phyloP scores from a whole-genome alignment of 2,329 filamentous ascomycete species.

The Zalaria obscura region DNA sequence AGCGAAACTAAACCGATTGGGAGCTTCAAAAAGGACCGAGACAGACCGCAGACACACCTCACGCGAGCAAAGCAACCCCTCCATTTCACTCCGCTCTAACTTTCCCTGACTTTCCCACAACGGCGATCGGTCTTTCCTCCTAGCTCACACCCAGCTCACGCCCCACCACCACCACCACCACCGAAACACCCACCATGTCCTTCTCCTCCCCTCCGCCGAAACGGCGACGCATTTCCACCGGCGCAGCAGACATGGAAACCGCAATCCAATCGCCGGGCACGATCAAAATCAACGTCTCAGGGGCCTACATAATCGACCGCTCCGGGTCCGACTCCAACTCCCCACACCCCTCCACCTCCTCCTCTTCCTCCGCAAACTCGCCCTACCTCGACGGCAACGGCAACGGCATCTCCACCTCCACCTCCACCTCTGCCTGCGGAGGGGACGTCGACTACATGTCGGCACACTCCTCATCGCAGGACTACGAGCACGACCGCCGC shows the following conservation, averaged over 20 bases:
- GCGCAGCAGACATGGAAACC: slow-evolving; percentile 28
- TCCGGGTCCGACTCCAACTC: slow-evolving; percentile 27
- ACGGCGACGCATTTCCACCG: slow-evolving; percentile 19
- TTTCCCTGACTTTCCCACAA: no score
- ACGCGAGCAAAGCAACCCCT: no score
- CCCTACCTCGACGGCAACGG: slow-evolving; percentile 26
- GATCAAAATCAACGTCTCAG: slow-evolving; percentile 91
- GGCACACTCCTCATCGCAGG: slow-evolving; percentile 25
- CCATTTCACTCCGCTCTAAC: no score
- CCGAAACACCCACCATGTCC: background rate
- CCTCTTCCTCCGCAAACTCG: slow-evolving; percentile 6
- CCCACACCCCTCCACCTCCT: slow-evolving; percentile 14
- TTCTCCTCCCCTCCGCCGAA: slow-evolving; percentile 8
- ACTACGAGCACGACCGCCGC: slow-evolving; percentile 60
- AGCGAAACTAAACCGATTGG: no score
- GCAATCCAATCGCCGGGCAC: slow-evolving; percentile 47
- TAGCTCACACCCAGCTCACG: no score
- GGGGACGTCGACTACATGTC: slow-evolving; percentile 16
- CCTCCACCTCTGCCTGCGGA: slow-evolving; percentile 21
- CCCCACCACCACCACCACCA: background rate
- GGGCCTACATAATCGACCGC: slow-evolving; percentile 90
- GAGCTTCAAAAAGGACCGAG: no score
- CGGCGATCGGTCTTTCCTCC: no score
- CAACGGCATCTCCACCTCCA: slow-evolving; percentile 14
- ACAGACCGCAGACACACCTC: no score